A percentile compares a stretch with the other conserved stretches of the same genome.
phyloP scores from a whole-genome alignment of 495 filamentous ascomycete species.

The Lepidopterella palustris region DNA sequence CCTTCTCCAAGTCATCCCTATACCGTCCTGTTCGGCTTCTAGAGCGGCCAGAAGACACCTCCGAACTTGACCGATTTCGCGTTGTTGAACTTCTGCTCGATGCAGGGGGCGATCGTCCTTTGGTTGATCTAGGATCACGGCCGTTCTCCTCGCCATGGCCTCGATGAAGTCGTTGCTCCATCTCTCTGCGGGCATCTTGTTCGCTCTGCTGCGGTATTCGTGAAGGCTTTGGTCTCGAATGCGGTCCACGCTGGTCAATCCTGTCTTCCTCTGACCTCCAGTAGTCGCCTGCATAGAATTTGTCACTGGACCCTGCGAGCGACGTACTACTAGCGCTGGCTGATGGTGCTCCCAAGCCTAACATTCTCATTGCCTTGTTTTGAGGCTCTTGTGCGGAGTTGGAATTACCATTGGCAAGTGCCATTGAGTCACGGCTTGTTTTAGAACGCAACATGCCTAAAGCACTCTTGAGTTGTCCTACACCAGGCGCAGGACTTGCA shows the following conservation, averaged over 20 bases:
- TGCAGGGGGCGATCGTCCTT: constrained; percentile 24
- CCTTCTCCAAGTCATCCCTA: constrained; percentile 38
- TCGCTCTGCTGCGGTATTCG: constrained; percentile 32
- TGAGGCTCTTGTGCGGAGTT: constrained; percentile 42
- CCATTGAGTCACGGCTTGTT: constrained; percentile 55
- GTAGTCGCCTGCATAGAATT: constrained; percentile 35
- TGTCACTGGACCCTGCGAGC: constrained; percentile 18
- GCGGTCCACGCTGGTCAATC: constrained; percentile 29
- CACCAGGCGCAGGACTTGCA: constrained; percentile 42
- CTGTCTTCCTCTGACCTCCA: constrained; percentile 45
- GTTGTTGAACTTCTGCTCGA: constrained; percentile 30
- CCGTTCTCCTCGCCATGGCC: constrained; percentile 17
- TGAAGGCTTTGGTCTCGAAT: constrained; percentile 35
- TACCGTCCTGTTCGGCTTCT: constrained; percentile 36
- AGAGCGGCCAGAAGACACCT: constrained; percentile 34
- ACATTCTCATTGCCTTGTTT: constrained; percentile 61
- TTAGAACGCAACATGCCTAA: constrained; percentile 65
- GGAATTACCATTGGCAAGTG: constrained; percentile 18
- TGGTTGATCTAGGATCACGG: constrained; percentile 11
- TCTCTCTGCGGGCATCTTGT: constrained; percentile 28
- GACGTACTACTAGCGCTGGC: constrained; percentile 45
- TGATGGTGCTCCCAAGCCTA: constrained; percentile 50
- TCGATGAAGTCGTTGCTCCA: constrained; percentile 21
- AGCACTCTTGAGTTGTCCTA: constrained; percentile 43
- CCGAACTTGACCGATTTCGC: constrained; percentile 38